phyloP scores from a whole-genome alignment of 2,329 filamentous ascomycete genomes.

The Exophiala phaeomuriformis region DNA sequence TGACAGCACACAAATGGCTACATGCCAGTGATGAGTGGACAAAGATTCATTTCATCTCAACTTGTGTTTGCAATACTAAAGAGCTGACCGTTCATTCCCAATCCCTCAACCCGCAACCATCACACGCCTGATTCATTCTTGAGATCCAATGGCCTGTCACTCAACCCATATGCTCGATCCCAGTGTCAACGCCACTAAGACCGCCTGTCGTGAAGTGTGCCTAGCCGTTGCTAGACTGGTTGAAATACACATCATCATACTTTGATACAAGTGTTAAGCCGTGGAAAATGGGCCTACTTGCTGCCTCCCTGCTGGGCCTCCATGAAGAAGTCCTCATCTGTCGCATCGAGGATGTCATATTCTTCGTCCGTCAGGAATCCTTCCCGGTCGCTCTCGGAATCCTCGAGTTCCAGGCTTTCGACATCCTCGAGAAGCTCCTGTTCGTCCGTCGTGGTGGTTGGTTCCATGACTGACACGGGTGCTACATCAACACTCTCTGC shows the following conservation, averaged over 20 bases:
- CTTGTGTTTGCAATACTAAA: background rate
- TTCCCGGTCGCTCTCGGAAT: constrained; percentile 45
- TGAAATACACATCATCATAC: background rate
- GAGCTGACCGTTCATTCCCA: background rate
- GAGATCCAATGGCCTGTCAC: constrained; percentile 10
- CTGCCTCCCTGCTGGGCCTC: constrained; percentile 33
- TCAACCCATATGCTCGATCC: constrained; percentile 6
- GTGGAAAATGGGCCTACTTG: constrained; percentile 12
- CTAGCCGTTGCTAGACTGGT: background rate
- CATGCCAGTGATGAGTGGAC: background rate
- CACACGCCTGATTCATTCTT: constrained; percentile 6
- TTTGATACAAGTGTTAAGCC: background rate
- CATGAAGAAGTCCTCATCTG: constrained; percentile 71
- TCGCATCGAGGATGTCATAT: constrained; percentile 93
- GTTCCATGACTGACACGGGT: constrained; percentile 29
- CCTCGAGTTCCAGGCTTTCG: constrained; percentile 49
- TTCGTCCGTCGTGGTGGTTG: constrained; percentile 42
- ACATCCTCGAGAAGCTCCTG: constrained; percentile 51
- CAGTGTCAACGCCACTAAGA: background rate
- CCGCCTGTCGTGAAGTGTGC: no score
- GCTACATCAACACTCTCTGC: constrained; percentile 28
- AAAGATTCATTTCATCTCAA: background rate
- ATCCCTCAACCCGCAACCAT: background rate
- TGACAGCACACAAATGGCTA: no score
- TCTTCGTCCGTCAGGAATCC: constrained; percentile 95